Base-by-base conservation (phyloP, 1,284 basidiomycete genomes). In the Ustilago shanxiensis region DNA sequence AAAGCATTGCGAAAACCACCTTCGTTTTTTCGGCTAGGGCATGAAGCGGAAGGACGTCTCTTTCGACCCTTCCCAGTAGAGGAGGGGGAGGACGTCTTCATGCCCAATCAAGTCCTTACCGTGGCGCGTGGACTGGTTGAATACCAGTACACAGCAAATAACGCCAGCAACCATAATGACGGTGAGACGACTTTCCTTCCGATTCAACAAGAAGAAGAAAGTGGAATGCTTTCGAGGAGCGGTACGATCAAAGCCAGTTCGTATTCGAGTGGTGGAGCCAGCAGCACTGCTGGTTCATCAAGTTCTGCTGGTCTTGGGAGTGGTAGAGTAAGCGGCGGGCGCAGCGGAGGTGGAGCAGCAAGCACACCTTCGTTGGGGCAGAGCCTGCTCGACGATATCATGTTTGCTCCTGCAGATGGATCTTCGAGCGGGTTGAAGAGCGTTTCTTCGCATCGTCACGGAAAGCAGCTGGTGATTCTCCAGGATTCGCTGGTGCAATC, bases 401-500 rank as follows among this genome's bases (percentile, higher is more conserved):
- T 66, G 18, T 67, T 78, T 31, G 66, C 64, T 8, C 76, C 67
- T 7, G 60, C 64, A 13, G 67, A 70, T 2, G 63, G 60, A 2
- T 58, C 75, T 8, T 62, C 62, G 16, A 58, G 37, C 37, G 56
- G 55, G 0, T 35, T 69, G 35, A 77, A 69, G 45, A 72, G 66
- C 45, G 58, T 49, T 49, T 50, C 44, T 10, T 65, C 69, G 31
- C 66, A 77, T 20, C 57, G 76, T 16, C 72, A 78, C 20, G 64
- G 60, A n/a, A 80, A 72, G 54, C 77, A 82, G 67, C 68, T 83
- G 9, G 66, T 80, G 4, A 39, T 83, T 8, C 33, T 83, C 16
- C 78, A 79, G 51, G 80, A 81, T 37, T 70, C 67, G n/a, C n/a
- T 76, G 22, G 77, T 76, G 18, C 81, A 81, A 39, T 79, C 78